Conservation (phyloP, 441 rosid species). For the Omphalea diandra region DNA sequence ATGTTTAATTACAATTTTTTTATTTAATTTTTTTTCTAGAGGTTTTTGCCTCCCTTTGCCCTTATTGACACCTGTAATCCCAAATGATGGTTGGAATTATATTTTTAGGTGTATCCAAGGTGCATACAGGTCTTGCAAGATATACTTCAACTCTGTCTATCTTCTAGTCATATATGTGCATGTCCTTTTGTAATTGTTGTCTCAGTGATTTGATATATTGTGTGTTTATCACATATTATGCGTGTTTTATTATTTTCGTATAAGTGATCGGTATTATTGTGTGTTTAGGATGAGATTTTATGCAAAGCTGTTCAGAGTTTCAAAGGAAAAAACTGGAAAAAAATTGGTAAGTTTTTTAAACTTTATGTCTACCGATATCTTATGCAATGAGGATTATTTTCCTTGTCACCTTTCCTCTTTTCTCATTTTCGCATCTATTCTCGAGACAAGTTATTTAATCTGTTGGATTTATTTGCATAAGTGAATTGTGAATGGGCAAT, state of each 20-base stretch:
- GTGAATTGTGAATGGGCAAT: background rate
- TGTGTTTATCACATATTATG: too few relatives aligned
- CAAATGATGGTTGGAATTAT: conserved; percentile 6
- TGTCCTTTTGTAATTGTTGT: too few relatives aligned
- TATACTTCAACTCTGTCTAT: background rate
- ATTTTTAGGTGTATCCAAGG: background rate
- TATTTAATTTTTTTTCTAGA: too few relatives aligned
- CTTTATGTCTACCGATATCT: conserved; percentile 14
- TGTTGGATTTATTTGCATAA: background rate
- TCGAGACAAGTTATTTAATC: too few relatives aligned
- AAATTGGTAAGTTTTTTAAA: conserved; percentile 58
- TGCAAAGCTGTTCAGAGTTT: conserved; percentile 86
- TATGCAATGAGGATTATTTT: background rate
- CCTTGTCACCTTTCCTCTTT: background rate
- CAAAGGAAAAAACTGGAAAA: conserved; percentile 99
- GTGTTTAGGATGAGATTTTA: conserved; percentile 84
- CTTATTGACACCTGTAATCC: background rate
- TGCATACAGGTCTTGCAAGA: too few relatives aligned
- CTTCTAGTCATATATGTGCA: background rate
- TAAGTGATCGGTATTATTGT: conserved; percentile 7
- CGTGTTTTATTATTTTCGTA: too few relatives aligned
- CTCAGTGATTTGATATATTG: too few relatives aligned
- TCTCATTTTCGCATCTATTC: too few relatives aligned
- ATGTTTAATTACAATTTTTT: too few relatives aligned
- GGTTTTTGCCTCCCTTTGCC: background rate